These are phyloP conservation scores for Canavalia gladiata DNA, from an alignment of 306 rosid genomes.

Conservation along the genomic window DNA sequence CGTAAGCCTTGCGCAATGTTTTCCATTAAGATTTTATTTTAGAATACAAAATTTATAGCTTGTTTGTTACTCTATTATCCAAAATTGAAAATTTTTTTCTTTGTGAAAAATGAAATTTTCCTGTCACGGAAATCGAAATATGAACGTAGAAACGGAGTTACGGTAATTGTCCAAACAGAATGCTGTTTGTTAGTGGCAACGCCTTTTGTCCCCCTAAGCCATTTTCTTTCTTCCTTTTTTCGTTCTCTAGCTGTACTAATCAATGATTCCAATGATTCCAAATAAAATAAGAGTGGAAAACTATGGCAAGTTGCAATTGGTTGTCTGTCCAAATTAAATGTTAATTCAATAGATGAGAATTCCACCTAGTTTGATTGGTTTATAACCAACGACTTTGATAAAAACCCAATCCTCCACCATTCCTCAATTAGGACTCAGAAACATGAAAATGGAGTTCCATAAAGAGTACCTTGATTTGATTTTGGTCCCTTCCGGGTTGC, in stretches of 20 bases:
- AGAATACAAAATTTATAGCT: not conserved
- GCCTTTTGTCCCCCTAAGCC: not conserved
- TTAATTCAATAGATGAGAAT: conserved; percentile 38
- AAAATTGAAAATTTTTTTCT: no score
- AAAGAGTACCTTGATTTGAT: conserved; percentile 75
- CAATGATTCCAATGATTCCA: not conserved
- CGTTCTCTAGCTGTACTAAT: conserved; percentile 1
- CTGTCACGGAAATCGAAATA: no score
- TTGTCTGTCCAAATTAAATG: conserved; percentile 28
- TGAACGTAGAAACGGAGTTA: no score
- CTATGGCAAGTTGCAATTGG: conserved; percentile 24
- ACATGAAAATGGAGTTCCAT: conserved; percentile 58
- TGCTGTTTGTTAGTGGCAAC: conserved; percentile 28
- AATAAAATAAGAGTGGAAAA: conserved; percentile 13
- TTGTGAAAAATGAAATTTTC: no score
- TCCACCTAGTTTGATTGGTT: not conserved
- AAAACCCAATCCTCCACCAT: conserved; percentile 22
- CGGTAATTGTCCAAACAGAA: no score
- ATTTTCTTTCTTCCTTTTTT: not conserved
- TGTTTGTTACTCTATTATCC: no score
- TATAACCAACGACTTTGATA: conserved; percentile 36
- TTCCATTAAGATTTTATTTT: not conserved
- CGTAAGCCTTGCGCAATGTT: not conserved
- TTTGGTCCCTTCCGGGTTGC: conserved; percentile 75
- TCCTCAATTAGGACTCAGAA: conserved; percentile 14